These are phyloP conservation scores for Microbotryum violaceum DNA, from an alignment of 1,284 basidiomycete genomes.

Conservation along the genomic window DNA sequence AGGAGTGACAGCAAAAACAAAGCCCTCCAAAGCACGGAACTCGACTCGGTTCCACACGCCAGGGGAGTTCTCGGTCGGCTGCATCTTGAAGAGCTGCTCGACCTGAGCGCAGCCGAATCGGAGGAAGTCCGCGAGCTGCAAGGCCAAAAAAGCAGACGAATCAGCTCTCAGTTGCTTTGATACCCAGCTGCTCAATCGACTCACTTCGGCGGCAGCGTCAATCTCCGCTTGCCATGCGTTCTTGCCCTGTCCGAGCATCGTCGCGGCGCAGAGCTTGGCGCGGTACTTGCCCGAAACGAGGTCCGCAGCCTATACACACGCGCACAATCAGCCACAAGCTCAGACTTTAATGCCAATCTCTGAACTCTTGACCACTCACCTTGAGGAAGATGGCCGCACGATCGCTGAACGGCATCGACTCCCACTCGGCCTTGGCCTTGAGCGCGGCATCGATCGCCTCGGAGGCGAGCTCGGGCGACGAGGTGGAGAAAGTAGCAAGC, in stretches of 20 bases:
- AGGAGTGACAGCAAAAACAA: slow-evolving; percentile 92
- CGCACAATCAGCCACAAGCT: no score
- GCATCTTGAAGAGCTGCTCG: slow-evolving; percentile 84
- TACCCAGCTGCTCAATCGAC: not conserved
- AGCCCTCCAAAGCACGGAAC: slow-evolving; percentile 93
- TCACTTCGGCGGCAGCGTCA: slow-evolving; percentile 93
- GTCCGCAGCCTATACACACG: slow-evolving; percentile 60
- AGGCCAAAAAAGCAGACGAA: not conserved
- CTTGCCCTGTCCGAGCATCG: slow-evolving; percentile 98
- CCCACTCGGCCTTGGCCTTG: slow-evolving; percentile 79
- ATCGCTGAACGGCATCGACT: slow-evolving; percentile 90
- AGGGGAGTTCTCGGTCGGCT: slow-evolving; percentile 76
- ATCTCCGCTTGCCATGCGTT: slow-evolving; percentile 99
- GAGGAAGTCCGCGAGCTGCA: slow-evolving; percentile 82
- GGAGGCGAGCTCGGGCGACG: slow-evolving; percentile 67
- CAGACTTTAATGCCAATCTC: not conserved
- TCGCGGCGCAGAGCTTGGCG: slow-evolving; percentile 76
- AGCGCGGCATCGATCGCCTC: slow-evolving; percentile 83
- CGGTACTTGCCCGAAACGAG: slow-evolving; percentile 72
- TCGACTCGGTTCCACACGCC: slow-evolving; percentile 97
- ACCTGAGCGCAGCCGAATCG: slow-evolving; percentile 95
- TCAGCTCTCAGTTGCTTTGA: not conserved
- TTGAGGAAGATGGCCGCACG: slow-evolving; percentile 92
- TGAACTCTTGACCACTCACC: slow-evolving; percentile 30
- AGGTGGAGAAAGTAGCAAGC: slow-evolving; percentile 78